Evolutionary conservation across 805 yeast species (phyloP), one percentile per base, ranked within the genome.

Genomic region (Candida ficus): DNA sequence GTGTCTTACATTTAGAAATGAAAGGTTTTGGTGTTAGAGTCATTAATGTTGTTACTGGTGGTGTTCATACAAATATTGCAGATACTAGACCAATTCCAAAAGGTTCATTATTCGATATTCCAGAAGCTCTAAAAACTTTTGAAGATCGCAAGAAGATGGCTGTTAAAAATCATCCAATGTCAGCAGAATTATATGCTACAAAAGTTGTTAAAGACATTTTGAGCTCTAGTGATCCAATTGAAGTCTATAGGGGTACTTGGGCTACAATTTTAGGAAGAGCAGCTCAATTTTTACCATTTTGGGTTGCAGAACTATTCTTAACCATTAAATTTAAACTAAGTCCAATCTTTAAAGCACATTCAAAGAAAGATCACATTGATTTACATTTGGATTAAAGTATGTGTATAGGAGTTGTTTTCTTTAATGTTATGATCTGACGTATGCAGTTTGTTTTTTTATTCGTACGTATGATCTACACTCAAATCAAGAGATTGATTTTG

Each of bases 11-110:
- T 38, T 54, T 79, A 20, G 95, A 85, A 59, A 57, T 85, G 71
- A 75, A 75, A 55, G 83, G 87, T 4, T 80, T 83, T 51, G 83
- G 73, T 13, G 91, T 85, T 5, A 68, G 76, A 37, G 91, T 85
- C 0, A 66, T 82, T 44, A 80, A 81, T 50, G 68, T 80, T 11
- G 61, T 83, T 30, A 84, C 93, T 8, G 95, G 95, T 23, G 91
- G 85, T 28, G 93, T 85, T 23, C 63, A 64, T 18, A 82, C 93
- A 0, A 69, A 78, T 42, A 82, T 85, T 50, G 84, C 79, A 0
- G 91, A 84, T 50, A 74, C 66, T 3, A 68, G 87, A 48, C 71
- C 76, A 1, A 57, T 83, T 27, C 83, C 85, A 4, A 59, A 58
- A n/a, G 60, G 54, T 20, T 81, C 90, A 0, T 53, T 76, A 33